Conservation (phyloP, 2,329 filamentous ascomycete species). For the Emmonsiellopsis sp. region DNA sequence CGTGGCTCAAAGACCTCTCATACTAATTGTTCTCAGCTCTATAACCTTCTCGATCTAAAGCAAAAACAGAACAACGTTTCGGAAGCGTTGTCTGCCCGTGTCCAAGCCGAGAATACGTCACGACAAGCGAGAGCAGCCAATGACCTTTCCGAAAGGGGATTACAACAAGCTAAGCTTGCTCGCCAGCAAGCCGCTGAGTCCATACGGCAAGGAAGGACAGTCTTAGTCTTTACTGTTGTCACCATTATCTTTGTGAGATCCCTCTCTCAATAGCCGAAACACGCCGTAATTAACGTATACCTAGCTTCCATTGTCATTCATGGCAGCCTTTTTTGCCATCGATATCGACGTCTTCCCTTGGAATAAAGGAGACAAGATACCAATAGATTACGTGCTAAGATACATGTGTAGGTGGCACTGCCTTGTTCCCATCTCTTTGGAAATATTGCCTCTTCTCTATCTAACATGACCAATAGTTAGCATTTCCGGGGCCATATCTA, state of each 20-base stretch:
- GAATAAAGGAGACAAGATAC: conserved; percentile 1
- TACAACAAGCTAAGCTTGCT: conserved; percentile 14
- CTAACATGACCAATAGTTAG: conserved; percentile 3
- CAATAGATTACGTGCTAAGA: conserved; percentile 4
- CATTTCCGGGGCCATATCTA: conserved; percentile 6
- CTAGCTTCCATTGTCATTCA: conserved; percentile 43
- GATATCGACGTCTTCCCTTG: conserved; percentile 41
- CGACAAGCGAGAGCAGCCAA: conserved; percentile 31
- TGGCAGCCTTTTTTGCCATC: conserved; percentile 47
- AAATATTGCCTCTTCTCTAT: neutral
- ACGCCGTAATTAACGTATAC: neutral
- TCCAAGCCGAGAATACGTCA: conserved; percentile 53
- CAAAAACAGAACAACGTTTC: conserved; percentile 61
- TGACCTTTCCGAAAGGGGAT: neutral
- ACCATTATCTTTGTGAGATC: conserved; percentile 43
- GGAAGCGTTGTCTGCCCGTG: conserved; percentile 48
- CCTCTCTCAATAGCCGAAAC: neutral
- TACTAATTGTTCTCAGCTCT: neutral
- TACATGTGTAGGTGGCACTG: conserved; percentile 1
- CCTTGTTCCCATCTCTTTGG: neutral
- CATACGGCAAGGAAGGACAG: conserved; percentile 46
- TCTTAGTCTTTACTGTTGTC: conserved; percentile 52
- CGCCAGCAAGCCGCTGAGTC: conserved; percentile 52
- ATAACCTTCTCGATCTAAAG: conserved; percentile 53
- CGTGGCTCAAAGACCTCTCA: neutral